Evolutionary conservation across 2,329 filamentous ascomycete species (phyloP), one percentile per base, ranked within the genome.

Genomic region (Mariannaea elegans): DNA sequence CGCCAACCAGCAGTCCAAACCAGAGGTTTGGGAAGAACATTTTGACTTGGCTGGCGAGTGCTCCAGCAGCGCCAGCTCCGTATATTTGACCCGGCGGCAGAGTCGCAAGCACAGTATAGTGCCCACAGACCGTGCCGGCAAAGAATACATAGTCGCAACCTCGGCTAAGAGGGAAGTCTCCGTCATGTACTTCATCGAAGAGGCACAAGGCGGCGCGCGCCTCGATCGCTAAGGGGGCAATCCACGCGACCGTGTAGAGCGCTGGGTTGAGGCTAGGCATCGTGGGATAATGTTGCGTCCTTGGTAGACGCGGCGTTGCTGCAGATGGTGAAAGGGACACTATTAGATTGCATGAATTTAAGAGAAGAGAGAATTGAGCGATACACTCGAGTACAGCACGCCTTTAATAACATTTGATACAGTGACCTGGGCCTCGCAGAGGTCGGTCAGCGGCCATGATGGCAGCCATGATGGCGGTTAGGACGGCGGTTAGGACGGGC

Each of bases 1-100:
- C 70, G 29, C 76, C 77, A 13, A 79, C 75, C 3, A 78, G 63
- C 2, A 79, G 67, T 1, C 75, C 73, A 36, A 78, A 77, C 71
- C 74, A 75, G 13, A 80, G 64, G 24, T 77, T 76, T 0, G 72
- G 73, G 46, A 78, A 77, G 46, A 70, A 72, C 18, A 39, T 72
- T 48, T 74, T 76, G 12, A 77, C 61, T 38, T 78, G 73, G 29
- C 68, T 69, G 0, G 74, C 72, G 4, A 79, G 70, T 7, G 72
- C 70, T 1, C 72, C 72, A 1, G 75, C 73, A 3, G 76, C 74
- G 5, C 65, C 68, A 0, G 66, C 76, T 4, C 76, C 75, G 46
- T 76, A 78, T 41, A 69, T 65, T 31, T 77, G 70, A 8, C 75
- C 75, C 0, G 62, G 61, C 1, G 76, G 72, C 0, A 78, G 56